phyloP scores from a whole-genome alignment of 2,329 filamentous ascomycete species.

The Proliferodiscus dingleyae region DNA sequence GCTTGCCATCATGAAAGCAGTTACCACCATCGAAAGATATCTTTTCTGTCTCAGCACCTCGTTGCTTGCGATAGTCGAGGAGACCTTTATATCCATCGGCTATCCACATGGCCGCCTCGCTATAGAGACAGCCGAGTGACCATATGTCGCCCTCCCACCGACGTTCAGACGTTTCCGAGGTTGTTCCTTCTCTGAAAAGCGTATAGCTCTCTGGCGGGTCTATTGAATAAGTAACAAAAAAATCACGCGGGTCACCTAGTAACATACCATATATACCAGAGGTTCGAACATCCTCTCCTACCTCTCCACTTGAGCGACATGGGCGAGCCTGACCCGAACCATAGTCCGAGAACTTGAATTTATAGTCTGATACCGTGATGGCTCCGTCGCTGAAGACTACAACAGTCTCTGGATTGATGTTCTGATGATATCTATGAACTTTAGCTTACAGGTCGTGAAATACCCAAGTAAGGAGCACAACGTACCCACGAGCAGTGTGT shows the following conservation, averaged over 20 bases:
- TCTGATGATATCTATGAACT: slow-evolving; percentile 28
- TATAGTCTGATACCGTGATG: slow-evolving; percentile 19
- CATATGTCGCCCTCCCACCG: slow-evolving; percentile 29
- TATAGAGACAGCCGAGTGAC: slow-evolving; percentile 33
- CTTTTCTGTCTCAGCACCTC: slow-evolving; percentile 6
- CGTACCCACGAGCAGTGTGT: slow-evolving; percentile 17
- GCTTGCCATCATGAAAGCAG: slow-evolving; percentile 28
- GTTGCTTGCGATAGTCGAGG: slow-evolving; percentile 15
- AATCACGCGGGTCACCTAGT: not conserved
- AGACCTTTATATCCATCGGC: slow-evolving; percentile 23
- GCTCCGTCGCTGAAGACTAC: slow-evolving; percentile 23
- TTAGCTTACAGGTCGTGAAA: slow-evolving; percentile 10
- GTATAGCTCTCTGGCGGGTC: slow-evolving; percentile 30
- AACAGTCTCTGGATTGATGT: slow-evolving; percentile 33
- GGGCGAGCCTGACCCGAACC: too few relatives aligned
- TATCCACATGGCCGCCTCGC: slow-evolving; percentile 30
- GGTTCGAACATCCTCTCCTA: too few relatives aligned
- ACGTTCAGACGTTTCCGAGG: slow-evolving; percentile 1
- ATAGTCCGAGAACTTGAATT: slow-evolving; percentile 31
- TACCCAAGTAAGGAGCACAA: not conserved
- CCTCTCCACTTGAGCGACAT: too few relatives aligned
- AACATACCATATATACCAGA: slow-evolving; percentile 21
- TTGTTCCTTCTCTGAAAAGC: slow-evolving; percentile 3
- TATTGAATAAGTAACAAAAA: slow-evolving; percentile 5
- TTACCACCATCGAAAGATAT: slow-evolving; percentile 7